Evolutionary conservation across 2,329 filamentous ascomycete genomes (phyloP), one percentile per base, ranked within the genome.

Genomic region (Verticillium zaregamsianum): DNA sequence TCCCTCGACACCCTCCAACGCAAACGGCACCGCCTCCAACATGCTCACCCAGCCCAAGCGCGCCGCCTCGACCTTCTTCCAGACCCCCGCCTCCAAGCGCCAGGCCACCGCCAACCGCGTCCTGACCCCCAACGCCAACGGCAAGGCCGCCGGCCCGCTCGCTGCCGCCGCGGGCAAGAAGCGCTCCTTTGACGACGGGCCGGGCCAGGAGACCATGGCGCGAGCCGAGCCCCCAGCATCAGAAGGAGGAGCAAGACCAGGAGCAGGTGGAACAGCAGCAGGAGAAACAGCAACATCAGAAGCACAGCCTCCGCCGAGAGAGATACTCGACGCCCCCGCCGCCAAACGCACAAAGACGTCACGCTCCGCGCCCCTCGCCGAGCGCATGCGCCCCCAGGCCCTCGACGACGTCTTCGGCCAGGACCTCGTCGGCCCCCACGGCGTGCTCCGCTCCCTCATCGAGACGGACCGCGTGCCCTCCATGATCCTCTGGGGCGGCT

Each of bases 401-500:
- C 83, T 99, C 8, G 91, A 97, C 70, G 89, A 97, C 17, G 90
- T 98, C 3, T 93, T 83, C 66, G 95, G 95, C 0, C 95, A 99
- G 76, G 92, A 97, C 55, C 86, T 99, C 0, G 93, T 99, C 2
- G 94, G 93, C 0, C 86, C 87, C 0, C 80, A 87, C 35, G 95
- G 95, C n/a, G 86, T 98, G 6, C 81, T 99, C 54, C 88, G 94
- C 4, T 88, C 89, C 33, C 83, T 98, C 63, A 96, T 99, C 66
- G 91, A 97, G 70, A 84, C 90, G 63, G 89, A 95, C 69, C 85
- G 90, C 5, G 87, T 98, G 35, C 94, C 95, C 0, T 96, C 92
- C 15, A 97, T 99, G 92, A 93, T 99, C 49, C 81, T 99, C 15
- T 99, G 95, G 91, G 91, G 91, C 35, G 86, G 85, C 1, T 88